Percentiles rank a stretch among this genome's conserved stretches.
phyloP scores from a whole-genome alignment of 2,329 filamentous ascomycete genomes.

The Emmonsiellopsis sp. region DNA sequence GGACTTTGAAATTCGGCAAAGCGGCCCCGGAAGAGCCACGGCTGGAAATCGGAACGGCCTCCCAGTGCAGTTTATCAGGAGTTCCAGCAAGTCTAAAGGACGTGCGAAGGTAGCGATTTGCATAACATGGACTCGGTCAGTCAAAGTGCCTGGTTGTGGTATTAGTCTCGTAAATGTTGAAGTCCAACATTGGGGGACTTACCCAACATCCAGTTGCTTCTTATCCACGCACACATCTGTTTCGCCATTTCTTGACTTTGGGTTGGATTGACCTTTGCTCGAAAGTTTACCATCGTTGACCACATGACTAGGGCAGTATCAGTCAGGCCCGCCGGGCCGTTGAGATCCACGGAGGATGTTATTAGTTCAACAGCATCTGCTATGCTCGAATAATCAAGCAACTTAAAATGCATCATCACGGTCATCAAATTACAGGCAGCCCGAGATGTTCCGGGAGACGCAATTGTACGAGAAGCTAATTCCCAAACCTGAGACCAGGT shows the following conservation, averaged over 20 bases:
- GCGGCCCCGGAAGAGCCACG: constrained; percentile 16
- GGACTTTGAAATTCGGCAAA: constrained; percentile 23
- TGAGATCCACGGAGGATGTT: constrained; percentile 67
- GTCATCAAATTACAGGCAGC: constrained; percentile 66
- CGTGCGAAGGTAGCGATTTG: constrained; percentile 55
- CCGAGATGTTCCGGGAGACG: constrained; percentile 61
- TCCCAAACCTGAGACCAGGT: constrained; percentile 71
- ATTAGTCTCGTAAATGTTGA: constrained; percentile 1
- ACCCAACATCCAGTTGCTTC: constrained; percentile 76
- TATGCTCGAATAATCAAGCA: constrained; percentile 60
- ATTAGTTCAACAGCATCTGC: constrained; percentile 63
- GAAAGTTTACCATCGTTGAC: constrained; percentile 55
- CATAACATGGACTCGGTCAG: constrained; percentile 58
- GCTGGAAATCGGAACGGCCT: constrained; percentile 22
- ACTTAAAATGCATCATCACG: constrained; percentile 52
- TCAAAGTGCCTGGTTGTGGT: constrained; percentile 39
- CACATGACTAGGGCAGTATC: constrained; percentile 72
- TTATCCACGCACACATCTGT: constrained; percentile 70
- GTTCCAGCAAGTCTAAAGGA: constrained; percentile 55
- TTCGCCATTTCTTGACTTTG: constrained; percentile 58
- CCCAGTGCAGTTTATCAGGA: constrained; percentile 63
- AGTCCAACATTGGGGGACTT: constrained; percentile 21
- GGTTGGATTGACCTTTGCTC: constrained; percentile 58
- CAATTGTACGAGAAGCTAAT: constrained; percentile 59
- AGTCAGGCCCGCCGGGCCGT: constrained; percentile 66